phyloP scores from a whole-genome alignment of 805 yeast species.

The Saccharomycopsis babjevae region DNA sequence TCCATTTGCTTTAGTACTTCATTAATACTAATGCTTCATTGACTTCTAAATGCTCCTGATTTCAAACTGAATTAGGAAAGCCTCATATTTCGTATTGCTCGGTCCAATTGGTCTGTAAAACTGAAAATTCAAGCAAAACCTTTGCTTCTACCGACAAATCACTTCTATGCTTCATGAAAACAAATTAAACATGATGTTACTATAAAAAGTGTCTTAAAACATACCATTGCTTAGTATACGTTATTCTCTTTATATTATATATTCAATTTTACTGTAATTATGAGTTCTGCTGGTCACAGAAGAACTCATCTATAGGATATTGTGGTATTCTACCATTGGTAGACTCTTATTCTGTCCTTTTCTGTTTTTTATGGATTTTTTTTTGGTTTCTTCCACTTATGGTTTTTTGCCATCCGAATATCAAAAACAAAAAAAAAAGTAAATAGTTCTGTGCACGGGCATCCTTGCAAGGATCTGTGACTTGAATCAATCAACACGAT shows the following conservation, averaged over 20 bases:
- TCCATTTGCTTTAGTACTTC: neutral
- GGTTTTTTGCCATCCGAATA: slow-evolving; percentile 5
- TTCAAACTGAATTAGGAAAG: too few relatives aligned
- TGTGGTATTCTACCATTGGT: neutral
- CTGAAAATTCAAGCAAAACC: too few relatives aligned
- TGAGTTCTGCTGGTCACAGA: neutral
- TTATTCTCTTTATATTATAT: neutral
- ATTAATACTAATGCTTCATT: too few relatives aligned
- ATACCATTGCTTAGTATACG: neutral
- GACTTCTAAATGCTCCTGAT: too few relatives aligned
- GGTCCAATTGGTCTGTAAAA: too few relatives aligned
- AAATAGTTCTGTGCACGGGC: neutral
- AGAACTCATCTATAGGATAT: neutral
- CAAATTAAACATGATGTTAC: neutral
- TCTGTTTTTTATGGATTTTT: neutral
- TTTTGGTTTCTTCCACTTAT: neutral
- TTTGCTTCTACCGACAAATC: neutral
- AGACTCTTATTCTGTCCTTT: neutral
- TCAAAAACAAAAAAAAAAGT: neutral
- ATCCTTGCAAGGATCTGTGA: neutral
- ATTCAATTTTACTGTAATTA: neutral
- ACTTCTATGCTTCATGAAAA: neutral
- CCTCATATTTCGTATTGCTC: neutral
- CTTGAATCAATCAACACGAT: neutral
- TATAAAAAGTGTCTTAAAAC: neutral